Conservation (phyloP, 345 rosid species). For the Eucalyptus sideroxylon region DNA sequence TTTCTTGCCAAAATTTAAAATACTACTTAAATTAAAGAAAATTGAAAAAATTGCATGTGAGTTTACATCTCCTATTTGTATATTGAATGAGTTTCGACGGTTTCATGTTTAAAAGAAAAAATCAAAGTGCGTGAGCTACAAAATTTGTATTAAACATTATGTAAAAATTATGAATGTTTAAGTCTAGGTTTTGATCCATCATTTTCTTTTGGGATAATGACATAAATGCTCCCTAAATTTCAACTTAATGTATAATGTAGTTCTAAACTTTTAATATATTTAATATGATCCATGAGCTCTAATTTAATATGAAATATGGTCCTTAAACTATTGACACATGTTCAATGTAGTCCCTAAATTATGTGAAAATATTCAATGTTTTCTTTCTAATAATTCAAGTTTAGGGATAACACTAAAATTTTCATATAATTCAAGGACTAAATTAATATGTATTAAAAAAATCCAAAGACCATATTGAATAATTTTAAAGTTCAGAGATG, state of each 20-base stretch:
- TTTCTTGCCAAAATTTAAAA: background rate
- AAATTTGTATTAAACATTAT: background rate
- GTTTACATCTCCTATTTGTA: background rate
- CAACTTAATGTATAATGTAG: accelerated
- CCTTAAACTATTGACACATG: background rate
- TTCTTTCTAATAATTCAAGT: background rate
- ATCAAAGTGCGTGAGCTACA: background rate
- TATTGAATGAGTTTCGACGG: background rate
- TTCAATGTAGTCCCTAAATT: too few relatives aligned
- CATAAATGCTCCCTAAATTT: background rate
- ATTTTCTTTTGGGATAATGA: background rate
- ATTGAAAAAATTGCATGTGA: background rate
- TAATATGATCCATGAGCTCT: too few relatives aligned
- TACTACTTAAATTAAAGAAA: background rate
- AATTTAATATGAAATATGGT: too few relatives aligned
- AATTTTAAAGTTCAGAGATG: too few relatives aligned
- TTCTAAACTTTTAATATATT: too few relatives aligned
- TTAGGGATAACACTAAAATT: too few relatives aligned
- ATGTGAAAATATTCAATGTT: background rate
- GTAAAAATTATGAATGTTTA: background rate
- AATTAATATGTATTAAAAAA: too few relatives aligned
- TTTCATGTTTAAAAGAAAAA: background rate
- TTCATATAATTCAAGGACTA: too few relatives aligned
- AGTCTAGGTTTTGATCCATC: background rate
- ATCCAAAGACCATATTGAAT: too few relatives aligned